Conservation (phyloP, 1,139 yeast genomes). For the Kodamaea arcana region DNA sequence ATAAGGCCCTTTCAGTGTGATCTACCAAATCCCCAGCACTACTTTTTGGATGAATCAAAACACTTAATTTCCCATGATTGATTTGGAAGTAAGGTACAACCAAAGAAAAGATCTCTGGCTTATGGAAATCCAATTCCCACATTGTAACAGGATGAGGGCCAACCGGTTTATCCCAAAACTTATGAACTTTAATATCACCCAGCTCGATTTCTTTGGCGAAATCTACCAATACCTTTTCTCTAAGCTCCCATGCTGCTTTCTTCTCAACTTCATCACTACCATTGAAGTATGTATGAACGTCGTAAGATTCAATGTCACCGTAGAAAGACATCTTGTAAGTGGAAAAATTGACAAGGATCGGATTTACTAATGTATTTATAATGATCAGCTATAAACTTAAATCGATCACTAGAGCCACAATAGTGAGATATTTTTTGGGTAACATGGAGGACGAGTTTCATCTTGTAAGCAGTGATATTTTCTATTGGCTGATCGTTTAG, state of each 20-base stretch:
- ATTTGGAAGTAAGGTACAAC: conserved; percentile 39
- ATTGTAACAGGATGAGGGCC: conserved; percentile 55
- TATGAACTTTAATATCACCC: conserved; percentile 42
- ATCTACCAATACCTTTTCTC: conserved; percentile 38
- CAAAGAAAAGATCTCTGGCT: conserved; percentile 24
- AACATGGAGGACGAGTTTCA: too few species aligned
- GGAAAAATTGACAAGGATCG: background rate
- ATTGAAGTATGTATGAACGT: conserved; percentile 55
- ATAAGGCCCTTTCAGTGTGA: conserved; percentile 50
- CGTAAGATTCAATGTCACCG: conserved; percentile 40
- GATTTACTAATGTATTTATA: too few species aligned
- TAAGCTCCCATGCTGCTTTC: conserved; percentile 33
- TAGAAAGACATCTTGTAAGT: conserved; percentile 26
- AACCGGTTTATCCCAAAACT: conserved; percentile 47
- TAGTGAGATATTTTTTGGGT: too few species aligned
- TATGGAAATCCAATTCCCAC: conserved; percentile 40
- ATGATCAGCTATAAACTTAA: too few species aligned
- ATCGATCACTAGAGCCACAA: too few species aligned
- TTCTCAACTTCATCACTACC: conserved; percentile 32
- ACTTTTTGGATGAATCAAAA: conserved; percentile 51
- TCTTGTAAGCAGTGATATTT: too few species aligned
- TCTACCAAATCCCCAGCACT: conserved; percentile 39
- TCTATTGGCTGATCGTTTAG: too few species aligned
- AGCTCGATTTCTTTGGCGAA: conserved; percentile 42
- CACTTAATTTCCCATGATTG: conserved; percentile 49